Evolutionary conservation across 768 basidiomycete species (phyloP).

Genomic region (Boletus sp.): DNA sequence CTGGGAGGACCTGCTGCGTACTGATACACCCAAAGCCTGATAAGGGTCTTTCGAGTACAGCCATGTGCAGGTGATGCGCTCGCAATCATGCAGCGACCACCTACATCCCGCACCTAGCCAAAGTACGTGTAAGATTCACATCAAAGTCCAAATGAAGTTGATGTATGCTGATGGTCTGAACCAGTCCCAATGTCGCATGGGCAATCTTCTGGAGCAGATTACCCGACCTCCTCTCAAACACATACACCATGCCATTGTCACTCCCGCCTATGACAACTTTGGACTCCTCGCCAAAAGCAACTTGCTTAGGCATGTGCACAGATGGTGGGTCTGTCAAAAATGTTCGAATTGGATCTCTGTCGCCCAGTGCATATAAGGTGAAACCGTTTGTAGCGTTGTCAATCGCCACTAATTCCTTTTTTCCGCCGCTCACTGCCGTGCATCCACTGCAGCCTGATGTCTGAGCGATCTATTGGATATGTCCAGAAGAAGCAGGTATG

Average conservation of each 20-base stretch:
- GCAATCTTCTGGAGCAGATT: not conserved
- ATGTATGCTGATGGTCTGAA: not conserved
- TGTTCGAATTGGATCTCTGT: not conserved
- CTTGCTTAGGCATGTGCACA: not conserved
- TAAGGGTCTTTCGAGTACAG: not conserved
- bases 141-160: too few species aligned
- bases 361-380: constrained; percentile 1
- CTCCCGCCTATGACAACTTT: constrained; percentile 10
- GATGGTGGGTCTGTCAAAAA: constrained; percentile 2
- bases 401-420: constrained; percentile 3
- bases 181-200: not conserved
- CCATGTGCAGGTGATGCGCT: not conserved
- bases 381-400: constrained; percentile 10
- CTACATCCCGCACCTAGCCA: not conserved
- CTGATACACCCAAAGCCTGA: constrained; percentile 1
- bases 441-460: not conserved
- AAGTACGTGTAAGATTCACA: too few species aligned
- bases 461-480: not conserved
- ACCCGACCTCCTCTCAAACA: constrained; percentile 8
- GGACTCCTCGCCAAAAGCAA: constrained; percentile 8
- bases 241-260: constrained; percentile 3
- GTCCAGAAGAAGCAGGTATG: not conserved
- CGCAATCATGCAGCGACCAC: constrained; percentile 1
- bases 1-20: not conserved
- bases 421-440: not conserved